A percentile compares a stretch with the other conserved stretches of the same genome.
Evolutionary conservation across 1,284 basidiomycete genomes (phyloP).

Genomic region (Ganoderma multipileum): DNA sequence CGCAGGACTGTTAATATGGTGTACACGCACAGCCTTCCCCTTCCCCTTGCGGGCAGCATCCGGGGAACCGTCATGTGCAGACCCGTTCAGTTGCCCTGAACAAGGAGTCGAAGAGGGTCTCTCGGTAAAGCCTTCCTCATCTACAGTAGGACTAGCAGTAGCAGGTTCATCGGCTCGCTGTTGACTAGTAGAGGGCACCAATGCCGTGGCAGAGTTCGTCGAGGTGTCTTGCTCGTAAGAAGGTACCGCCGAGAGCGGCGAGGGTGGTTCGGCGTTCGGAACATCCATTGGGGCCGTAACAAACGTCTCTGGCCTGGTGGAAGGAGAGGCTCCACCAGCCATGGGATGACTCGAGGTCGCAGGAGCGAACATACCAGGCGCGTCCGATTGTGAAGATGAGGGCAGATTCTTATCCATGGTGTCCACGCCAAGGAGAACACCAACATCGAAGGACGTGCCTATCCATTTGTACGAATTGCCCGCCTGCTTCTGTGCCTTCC

Average conservation of each 20-base stretch:
- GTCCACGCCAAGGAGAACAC: conserved; percentile 67
- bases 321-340: conserved; percentile 12
- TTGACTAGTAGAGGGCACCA: conserved; percentile 9
- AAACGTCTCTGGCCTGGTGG: conserved; percentile 41
- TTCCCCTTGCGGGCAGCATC: conserved; percentile 33
- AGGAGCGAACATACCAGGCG: neutral
- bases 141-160: no score
- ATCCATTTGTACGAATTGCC: conserved; percentile 58
- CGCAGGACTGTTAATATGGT: conserved; percentile 48
- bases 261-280: conserved; percentile 4
- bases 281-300: conserved; percentile 43
- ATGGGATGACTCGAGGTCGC: conserved; percentile 15
- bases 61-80: neutral
- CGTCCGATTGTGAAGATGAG: conserved; percentile 15
- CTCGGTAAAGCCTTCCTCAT: neutral
- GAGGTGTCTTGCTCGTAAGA: conserved; percentile 11
- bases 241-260: conserved; percentile 4
- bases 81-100: neutral
- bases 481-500: conserved; percentile 45
- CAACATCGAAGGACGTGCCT: conserved; percentile 78
- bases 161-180: neutral
- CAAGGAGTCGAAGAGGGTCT: neutral
- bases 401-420: conserved; percentile 45
- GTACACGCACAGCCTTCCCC: conserved; percentile 38
- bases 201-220: conserved; percentile 28